phyloP scores from a whole-genome alignment of 164 flowering plant species.

The Magnolia sinica region DNA sequence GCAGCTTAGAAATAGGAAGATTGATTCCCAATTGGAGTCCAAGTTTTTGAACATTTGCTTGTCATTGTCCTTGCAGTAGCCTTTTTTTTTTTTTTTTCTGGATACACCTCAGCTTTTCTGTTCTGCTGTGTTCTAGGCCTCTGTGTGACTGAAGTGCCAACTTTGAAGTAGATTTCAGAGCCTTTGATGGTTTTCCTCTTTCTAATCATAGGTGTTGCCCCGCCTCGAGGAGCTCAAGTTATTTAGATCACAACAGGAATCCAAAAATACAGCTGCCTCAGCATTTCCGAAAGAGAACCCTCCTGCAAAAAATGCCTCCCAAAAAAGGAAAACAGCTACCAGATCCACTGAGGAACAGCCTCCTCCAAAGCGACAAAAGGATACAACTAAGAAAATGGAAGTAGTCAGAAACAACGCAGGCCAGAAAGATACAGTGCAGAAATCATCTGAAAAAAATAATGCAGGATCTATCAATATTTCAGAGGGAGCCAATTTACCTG shows the following conservation, averaged over 20 bases:
- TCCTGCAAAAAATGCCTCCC: slow-evolving; percentile 35
- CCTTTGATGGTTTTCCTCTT: background rate
- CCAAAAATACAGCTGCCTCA: slow-evolving; percentile 29
- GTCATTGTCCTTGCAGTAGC: background rate
- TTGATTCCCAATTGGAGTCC: background rate
- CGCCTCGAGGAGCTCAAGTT: slow-evolving; percentile 74
- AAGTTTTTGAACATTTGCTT: background rate
- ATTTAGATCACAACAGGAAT: slow-evolving; percentile 62
- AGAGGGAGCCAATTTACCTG: background rate
- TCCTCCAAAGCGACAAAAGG: slow-evolving; percentile 59
- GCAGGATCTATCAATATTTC: slow-evolving; percentile 10
- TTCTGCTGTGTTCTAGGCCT: background rate
- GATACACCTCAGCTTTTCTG: background rate
- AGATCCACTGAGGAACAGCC: slow-evolving; percentile 40
- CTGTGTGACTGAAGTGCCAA: background rate
- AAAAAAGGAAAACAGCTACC: slow-evolving; percentile 62
- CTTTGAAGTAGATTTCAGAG: background rate
- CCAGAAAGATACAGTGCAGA: slow-evolving; percentile 20
- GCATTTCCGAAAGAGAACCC: slow-evolving; percentile 34
- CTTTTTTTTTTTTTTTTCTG: background rate
- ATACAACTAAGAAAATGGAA: slow-evolving; percentile 25
- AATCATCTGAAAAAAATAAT: slow-evolving; percentile 24
- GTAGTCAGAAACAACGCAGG: slow-evolving; percentile 7
- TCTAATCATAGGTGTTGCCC: slow-evolving; percentile 57
- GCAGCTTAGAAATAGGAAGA: background rate